Conservation (phyloP, 2,329 filamentous ascomycete species). For the Cytospora schulzeri region DNA sequence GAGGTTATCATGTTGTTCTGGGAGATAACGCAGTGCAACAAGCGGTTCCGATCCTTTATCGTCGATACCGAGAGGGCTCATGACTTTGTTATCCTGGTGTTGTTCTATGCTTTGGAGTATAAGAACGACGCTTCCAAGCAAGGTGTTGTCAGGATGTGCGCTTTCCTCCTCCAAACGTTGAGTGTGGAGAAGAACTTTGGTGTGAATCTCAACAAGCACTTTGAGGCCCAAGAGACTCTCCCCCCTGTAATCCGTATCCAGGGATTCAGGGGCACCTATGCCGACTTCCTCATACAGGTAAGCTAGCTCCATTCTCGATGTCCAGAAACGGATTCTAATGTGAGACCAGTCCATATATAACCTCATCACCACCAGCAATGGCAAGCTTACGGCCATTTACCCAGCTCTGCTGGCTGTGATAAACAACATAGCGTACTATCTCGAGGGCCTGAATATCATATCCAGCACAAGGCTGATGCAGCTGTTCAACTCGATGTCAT, state of each 20-base stretch:
- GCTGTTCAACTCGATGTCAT: slow-evolving; percentile 88
- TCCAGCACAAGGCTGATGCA: slow-evolving; percentile 84
- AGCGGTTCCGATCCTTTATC: slow-evolving; percentile 93
- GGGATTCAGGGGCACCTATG: slow-evolving; percentile 87
- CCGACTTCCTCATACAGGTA: slow-evolving; percentile 89
- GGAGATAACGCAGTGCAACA: slow-evolving; percentile 97
- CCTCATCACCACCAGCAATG: slow-evolving; percentile 88
- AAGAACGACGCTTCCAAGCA: slow-evolving; percentile 85
- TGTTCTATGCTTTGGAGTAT: slow-evolving; percentile 92
- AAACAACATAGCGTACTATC: slow-evolving; percentile 86
- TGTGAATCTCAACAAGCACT: slow-evolving; percentile 83
- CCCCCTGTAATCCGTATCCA: slow-evolving; percentile 79
- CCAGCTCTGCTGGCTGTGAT: slow-evolving; percentile 89
- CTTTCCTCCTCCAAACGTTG: slow-evolving; percentile 93
- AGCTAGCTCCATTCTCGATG: slow-evolving; percentile 36
- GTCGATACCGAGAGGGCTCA: slow-evolving; percentile 93
- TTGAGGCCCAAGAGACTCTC: slow-evolving; percentile 85
- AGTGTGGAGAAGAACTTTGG: slow-evolving; percentile 93
- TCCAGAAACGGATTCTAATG: slow-evolving; percentile 36
- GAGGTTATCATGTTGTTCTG: slow-evolving; percentile 98
- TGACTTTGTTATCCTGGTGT: slow-evolving; percentile 85
- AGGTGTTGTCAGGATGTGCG: slow-evolving; percentile 92
- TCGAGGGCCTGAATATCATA: slow-evolving; percentile 73
- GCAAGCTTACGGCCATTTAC: slow-evolving; percentile 87
- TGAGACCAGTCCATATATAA: slow-evolving; percentile 76